These are phyloP conservation scores for Plenodomus lindquistii DNA, from an alignment of 2,329 filamentous ascomycete species.

Conservation along the genomic window DNA sequence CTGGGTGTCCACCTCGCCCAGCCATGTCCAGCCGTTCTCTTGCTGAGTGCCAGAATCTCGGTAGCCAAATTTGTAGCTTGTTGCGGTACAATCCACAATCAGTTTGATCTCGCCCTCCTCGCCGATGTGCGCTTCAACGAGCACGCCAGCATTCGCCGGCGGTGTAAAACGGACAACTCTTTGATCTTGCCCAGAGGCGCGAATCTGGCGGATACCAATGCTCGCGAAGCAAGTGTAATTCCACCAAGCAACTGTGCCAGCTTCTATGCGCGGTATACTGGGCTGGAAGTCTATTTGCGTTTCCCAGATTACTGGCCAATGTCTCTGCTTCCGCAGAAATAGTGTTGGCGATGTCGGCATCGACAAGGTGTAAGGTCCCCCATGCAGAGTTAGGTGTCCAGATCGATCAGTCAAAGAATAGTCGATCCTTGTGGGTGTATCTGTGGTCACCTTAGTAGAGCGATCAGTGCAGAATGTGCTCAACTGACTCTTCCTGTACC, in stretches of 20 bases:
- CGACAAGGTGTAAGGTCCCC: slow-evolving; percentile 57
- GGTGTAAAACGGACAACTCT: slow-evolving; percentile 8
- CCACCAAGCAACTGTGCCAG: slow-evolving; percentile 60
- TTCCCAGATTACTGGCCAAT: slow-evolving; percentile 49
- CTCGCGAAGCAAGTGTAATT: slow-evolving; percentile 53
- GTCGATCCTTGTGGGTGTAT: slow-evolving; percentile 54
- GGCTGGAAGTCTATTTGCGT: slow-evolving; percentile 54
- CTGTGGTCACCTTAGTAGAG: slow-evolving; percentile 48
- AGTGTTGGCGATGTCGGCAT: slow-evolving; percentile 57
- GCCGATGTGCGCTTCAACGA: slow-evolving; percentile 14
- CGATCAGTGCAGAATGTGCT: slow-evolving; percentile 9
- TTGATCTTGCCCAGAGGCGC: background rate
- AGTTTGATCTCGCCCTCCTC: slow-evolving; percentile 25
- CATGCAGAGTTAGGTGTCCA: slow-evolving; percentile 53
- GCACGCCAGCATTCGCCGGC: slow-evolving; percentile 4
- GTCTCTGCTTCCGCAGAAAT: slow-evolving; percentile 59
- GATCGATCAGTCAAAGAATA: slow-evolving; percentile 53
- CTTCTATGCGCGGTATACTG: slow-evolving; percentile 51
- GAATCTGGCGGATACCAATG: slow-evolving; percentile 42
- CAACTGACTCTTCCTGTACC: slow-evolving; percentile 18
- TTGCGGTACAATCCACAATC: slow-evolving; percentile 4
- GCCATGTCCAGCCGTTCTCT: slow-evolving; percentile 12
- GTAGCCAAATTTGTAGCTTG: slow-evolving; percentile 32
- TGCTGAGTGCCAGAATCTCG: slow-evolving; percentile 2
- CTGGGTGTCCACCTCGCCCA: slow-evolving; percentile 29